Evolutionary conservation across 768 basidiomycete species (phyloP), one percentile per base, ranked within the genome.

Genomic region (Tylopilus felleus): DNA sequence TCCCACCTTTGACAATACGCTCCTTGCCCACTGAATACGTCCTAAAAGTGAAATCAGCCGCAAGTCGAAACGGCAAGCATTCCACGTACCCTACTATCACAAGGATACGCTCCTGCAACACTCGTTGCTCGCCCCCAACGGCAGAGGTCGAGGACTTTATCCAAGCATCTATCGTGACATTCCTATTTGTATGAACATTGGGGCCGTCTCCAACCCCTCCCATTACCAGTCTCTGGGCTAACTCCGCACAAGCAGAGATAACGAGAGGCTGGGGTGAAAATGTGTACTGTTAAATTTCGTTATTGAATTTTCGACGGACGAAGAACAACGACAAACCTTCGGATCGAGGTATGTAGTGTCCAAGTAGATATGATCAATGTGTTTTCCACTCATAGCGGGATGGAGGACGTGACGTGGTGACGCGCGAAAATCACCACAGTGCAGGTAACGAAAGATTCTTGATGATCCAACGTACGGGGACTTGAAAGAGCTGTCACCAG

Each of bases 11-110:
- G 38, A 97, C 94, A 38, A 98, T 89, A 22, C 97, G 85, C 70
- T 99, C 97, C 69, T 99, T 99, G 38, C 97, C 97, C 46, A 98
- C 93, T 0, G 92, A 92, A 71, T 99, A 99, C 0, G 97, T 98
- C 10, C 93, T 93, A 55, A 38, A 51, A 42, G n/a, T 47, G 13
- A 22, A 22, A 25, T 58, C 25, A 60, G 49, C 13, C 17, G 21
- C 21, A n/a, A 38, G 28, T 43, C 22, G 35, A 19, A 23, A 39
- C 9, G 8, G 8, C 17, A n/a, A 10, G 13, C 9, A 46, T 17
- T 5, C 25, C 35, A 42, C 77, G 4, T 65, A 90, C 91, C 90
- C 90, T 13, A 93, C 81, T 31, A 91, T 79, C 51, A 93, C 75
- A 14, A 92, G 72, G 27, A 73, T 70, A 29, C 73, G 75, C 13